Evolutionary conservation across 768 basidiomycete species (phyloP).

Genomic region (Hemileccinum rubropunctum): DNA sequence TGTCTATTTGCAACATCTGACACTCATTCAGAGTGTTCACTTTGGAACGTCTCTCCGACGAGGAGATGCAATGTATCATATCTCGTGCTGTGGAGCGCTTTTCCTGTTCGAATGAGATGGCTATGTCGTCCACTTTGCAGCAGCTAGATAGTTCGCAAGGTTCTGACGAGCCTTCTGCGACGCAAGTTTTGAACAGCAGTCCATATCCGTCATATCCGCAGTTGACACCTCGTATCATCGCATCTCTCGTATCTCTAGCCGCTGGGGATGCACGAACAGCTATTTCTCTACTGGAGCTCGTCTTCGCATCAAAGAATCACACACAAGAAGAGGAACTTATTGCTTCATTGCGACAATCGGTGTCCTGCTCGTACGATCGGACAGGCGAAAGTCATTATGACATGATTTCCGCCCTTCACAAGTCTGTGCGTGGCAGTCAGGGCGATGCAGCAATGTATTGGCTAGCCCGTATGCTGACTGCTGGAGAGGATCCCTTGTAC

Average conservation of each 20-base stretch:
- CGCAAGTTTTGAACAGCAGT: conserved; percentile 11
- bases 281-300: conserved; percentile 72
- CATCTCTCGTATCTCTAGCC: conserved; percentile 52
- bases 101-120: conserved; percentile 14
- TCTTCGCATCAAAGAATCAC: conserved; percentile 42
- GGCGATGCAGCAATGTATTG: conserved; percentile 82
- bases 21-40: conserved; percentile 62
- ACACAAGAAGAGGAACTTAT: conserved; percentile 51
- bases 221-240: conserved; percentile 45
- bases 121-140: background rate
- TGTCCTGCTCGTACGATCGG: conserved; percentile 68
- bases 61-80: conserved; percentile 60
- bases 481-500: conserved; percentile 79
- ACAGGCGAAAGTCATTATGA: conserved; percentile 76
- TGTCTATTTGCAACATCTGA: conserved; percentile 8
- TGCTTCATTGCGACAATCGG: conserved; percentile 56
- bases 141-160: conserved; percentile 17
- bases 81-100: conserved; percentile 45
- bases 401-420: conserved; percentile 83
- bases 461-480: conserved; percentile 80
- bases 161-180: conserved; percentile 13
- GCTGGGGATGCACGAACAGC: conserved; percentile 76
- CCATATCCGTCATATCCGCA: conserved; percentile 33
- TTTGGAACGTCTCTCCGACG: conserved; percentile 62
- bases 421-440: conserved; percentile 75